Evolutionary conservation across 148 eudicot species (phyloP).

Genomic region (Fagopyrum tataricum): DNA sequence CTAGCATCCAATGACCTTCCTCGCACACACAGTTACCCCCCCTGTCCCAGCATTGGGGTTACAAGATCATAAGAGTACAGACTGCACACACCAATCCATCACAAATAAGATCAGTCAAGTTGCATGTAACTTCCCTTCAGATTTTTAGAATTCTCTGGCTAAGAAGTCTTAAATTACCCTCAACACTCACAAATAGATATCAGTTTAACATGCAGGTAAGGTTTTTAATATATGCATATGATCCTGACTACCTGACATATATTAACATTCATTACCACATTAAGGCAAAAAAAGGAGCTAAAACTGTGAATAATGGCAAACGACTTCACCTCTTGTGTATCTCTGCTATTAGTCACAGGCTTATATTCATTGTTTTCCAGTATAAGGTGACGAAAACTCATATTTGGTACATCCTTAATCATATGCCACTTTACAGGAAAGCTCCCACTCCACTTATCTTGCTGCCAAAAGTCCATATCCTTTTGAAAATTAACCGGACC

Average conservation of each 20-base stretch:
- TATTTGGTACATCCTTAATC: slow-evolving; percentile 84
- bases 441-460: slow-evolving; percentile 99
- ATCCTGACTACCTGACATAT: background rate
- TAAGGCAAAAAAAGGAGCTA: background rate
- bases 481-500: slow-evolving; percentile 79
- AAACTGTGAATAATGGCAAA: background rate
- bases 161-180: background rate
- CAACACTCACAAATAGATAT: background rate
- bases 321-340: slow-evolving; percentile 78
- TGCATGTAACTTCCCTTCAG: background rate
- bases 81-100: background rate
- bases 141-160: background rate
- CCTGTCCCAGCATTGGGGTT: background rate
- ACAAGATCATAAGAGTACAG: background rate
- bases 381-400: slow-evolving; percentile 76
- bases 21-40: background rate
- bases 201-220: background rate
- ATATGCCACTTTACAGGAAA: slow-evolving; percentile 98
- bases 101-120: background rate
- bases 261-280: background rate
- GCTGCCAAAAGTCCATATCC: slow-evolving; percentile 99
- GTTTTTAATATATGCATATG: background rate
- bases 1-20: background rate
- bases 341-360: slow-evolving; percentile 97
- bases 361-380: slow-evolving; percentile 92